Base-by-base conservation (phyloP, 768 basidiomycete genomes). In the Suillus subalutaceus region DNA sequence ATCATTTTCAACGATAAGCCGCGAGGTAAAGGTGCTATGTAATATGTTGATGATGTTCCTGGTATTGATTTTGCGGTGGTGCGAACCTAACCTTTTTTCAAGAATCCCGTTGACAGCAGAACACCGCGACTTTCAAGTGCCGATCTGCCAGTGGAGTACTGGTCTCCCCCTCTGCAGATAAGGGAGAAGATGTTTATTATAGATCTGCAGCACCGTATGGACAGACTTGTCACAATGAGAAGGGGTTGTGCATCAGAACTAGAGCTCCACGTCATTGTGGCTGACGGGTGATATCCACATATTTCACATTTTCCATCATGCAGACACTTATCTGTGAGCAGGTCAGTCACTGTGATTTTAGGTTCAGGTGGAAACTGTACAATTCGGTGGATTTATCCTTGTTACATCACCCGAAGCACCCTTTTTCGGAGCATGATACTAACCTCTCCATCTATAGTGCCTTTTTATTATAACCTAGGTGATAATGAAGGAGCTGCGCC, bases 41-140 rank as follows among this genome's bases (percentile, higher is more conserved):
- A 1, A 41, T 18, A 20, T 18, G 16, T 40, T n/a, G 10, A 56
- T 13, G 55, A 10, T 12, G n/a, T 43, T 41, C n/a, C 59, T 30
- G 26, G 18, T 9, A 23, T 9, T 41, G 58, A 26, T 18, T 41
- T 59, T 18, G 40, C 40, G 26, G 41, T 26, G 58, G 58, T 59
- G 58, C 40, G 38, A 59, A 59, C 40, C 58, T 59, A 59, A 59
- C 23, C 55, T 38, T 56, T 41, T 59, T 40, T 26, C 26, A 55
- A 55, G 53, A 55, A 55, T 55, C 30, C 16, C 30, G 7, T 32
- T 52, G 52, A 53, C 52, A 59, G 16, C 6, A 59, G 40, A 59
- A 30, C 58, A 12, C 38, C 6, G n/a, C 13, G 2, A 56, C 35
- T 40, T 23, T 26, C 7, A 35, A 32, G 9, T 35, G 13, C 16